These are phyloP conservation scores for Nyctanthes arbortristis DNA, from an alignment of 257 asterid species.

Conservation along the genomic window DNA sequence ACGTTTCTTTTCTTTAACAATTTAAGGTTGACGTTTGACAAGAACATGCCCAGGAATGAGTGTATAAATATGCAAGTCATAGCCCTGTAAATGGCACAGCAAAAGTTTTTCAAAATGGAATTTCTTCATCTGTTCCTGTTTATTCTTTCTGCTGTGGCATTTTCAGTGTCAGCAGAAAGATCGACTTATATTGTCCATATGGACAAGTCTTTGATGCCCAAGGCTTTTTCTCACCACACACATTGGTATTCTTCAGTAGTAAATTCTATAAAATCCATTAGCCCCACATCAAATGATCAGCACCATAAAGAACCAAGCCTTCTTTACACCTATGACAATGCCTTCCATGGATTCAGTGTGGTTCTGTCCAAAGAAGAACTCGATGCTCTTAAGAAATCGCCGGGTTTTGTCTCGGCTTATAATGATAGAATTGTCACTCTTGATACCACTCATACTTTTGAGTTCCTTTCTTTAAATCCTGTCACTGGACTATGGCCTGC, in stretches of 20 bases:
- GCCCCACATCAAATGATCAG: neutral
- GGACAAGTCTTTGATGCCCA: conserved; percentile 50
- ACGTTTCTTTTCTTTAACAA: neutral
- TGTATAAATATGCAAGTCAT: neutral
- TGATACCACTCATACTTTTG: conserved; percentile 48
- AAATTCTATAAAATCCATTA: conserved; percentile 8
- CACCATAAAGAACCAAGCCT: conserved; percentile 9
- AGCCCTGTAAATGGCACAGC: neutral
- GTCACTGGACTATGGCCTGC: conserved; percentile 50
- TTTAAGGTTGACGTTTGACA: no score
- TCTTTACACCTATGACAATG: conserved; percentile 39
- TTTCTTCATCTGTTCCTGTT: conserved; percentile 21
- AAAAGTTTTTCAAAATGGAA: conserved; percentile 20
- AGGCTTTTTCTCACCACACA: conserved; percentile 20
- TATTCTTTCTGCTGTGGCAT: neutral
- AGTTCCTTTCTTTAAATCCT: conserved; percentile 38
- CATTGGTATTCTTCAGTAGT: conserved; percentile 37
- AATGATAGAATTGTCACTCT: conserved; percentile 28
- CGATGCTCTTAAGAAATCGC: conserved; percentile 23
- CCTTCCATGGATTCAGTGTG: conserved; percentile 45
- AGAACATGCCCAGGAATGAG: neutral
- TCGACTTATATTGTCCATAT: conserved; percentile 42
- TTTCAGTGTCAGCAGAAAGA: conserved; percentile 22
- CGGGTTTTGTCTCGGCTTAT: conserved; percentile 45
- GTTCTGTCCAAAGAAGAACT: conserved; percentile 36